Evolutionary conservation across 2,329 filamentous ascomycete species (phyloP), one percentile per base, ranked within the genome.

Genomic region (Botrytis deweyae): DNA sequence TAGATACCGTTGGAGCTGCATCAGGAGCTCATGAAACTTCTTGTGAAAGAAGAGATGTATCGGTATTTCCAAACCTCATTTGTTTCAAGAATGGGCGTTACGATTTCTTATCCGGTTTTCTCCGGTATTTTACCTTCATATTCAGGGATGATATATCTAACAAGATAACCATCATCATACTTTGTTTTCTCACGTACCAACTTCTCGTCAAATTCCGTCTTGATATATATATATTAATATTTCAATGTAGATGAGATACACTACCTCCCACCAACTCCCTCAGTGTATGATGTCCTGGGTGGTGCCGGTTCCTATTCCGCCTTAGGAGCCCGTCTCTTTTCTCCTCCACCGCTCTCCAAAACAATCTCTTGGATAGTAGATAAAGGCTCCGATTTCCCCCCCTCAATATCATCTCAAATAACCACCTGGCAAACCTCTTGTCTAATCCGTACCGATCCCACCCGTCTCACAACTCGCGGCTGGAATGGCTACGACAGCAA

Each of bases 321-420:
- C 12, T 85, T 98, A 10, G 96, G 96, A 33, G 96, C 96, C 29
- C 92, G 96, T 46, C 86, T 99, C 67, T 92, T 97, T 81, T 95
- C 94, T 7, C 93, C 93, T 3, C 84, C 86, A 46, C 85, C 87
- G 36, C 80, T 82, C 12, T 92, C 93, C 36, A 86, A 85, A 55
- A 87, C 88, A 3, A 89, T 98, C 9, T 94, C 93, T 76, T 98
- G 95, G 95, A 91, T 98, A 76, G 89, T 98, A 62, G 95, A 99
- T 82, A 89, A 90, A 79, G 96, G 96, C 44, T 91, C 89, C 25
- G 96, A 98, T 83, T 98, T 98, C 77, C 95, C 95, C 0, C 76
- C 84, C 0, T 83, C 87, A 20, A 85, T 97, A 70, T 87, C 88
- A 66, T 80, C 86, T 3, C 85, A 88, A 62, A 90, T 99, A 77